Percentiles rank a stretch among this genome's conserved stretches.
Evolutionary conservation across 2,329 filamentous ascomycete species (phyloP).

Genomic region (Diplodia scrobiculata): DNA sequence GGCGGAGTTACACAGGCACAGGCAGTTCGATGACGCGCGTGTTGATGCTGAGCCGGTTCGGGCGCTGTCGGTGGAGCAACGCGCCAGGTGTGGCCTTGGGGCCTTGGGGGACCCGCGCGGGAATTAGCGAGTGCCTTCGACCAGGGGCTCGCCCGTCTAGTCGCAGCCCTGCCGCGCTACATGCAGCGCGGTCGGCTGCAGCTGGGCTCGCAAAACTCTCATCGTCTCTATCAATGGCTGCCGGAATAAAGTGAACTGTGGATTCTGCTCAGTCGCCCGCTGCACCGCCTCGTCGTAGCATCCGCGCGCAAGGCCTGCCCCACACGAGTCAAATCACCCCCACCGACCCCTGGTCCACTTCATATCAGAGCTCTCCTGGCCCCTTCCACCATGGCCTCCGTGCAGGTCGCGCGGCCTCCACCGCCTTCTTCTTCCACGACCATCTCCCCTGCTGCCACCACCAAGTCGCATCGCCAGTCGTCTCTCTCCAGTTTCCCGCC

Average conservation of each 20-base stretch:
- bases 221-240: conserved; percentile 9
- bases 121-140: conserved; percentile 7
- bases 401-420: conserved; percentile 37
- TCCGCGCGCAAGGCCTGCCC: neutral
- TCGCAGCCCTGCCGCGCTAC: conserved; percentile 12
- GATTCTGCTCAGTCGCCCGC: neutral
- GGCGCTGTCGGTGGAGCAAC: conserved; percentile 17
- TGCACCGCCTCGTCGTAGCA: neutral
- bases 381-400: conserved; percentile 37
- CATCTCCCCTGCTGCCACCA: neutral
- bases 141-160: conserved; percentile 3
- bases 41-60: conserved; percentile 2
- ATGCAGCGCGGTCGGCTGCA: neutral
- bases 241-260: neutral
- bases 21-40: conserved; percentile 13
- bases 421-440: conserved; percentile 26
- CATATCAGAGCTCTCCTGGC: conserved; percentile 27
- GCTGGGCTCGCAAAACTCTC: neutral
- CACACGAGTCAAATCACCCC: conserved; percentile 23
- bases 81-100: neutral
- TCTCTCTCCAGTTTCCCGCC: conserved; percentile 48
- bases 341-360: conserved; percentile 23
- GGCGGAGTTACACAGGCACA: neutral
- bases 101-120: neutral
- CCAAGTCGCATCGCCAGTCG: conserved; percentile 43